A percentile compares a stretch with the other conserved stretches of the same genome.
Conservation (phyloP, 805 yeast genomes). For the Ogataea siamensis region DNA sequence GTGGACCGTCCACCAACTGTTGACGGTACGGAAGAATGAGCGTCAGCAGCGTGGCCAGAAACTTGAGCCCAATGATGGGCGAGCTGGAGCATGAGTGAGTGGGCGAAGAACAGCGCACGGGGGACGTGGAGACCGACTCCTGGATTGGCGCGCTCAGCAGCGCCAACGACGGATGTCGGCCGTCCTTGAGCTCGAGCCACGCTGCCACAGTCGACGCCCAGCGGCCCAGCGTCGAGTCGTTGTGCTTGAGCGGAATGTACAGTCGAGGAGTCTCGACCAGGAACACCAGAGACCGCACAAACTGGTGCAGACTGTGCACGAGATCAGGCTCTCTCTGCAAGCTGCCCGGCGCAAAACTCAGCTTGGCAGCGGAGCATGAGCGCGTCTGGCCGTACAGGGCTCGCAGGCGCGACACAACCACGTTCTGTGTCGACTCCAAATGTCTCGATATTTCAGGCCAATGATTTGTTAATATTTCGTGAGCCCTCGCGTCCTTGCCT, state of each 20-base stretch:
- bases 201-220: constrained; percentile 53
- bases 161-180: constrained; percentile 17
- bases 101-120: constrained; percentile 4
- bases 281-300: constrained; percentile 40
- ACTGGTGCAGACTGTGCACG: constrained; percentile 34
- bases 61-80: constrained; percentile 29
- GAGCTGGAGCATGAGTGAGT: background rate
- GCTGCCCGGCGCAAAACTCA: constrained; percentile 35
- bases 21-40: constrained; percentile 41
- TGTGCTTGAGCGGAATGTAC: constrained; percentile 40
- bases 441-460: constrained; percentile 48
- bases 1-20: constrained; percentile 37
- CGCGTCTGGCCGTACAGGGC: constrained; percentile 11
- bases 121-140: constrained; percentile 9
- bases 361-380: constrained; percentile 6
- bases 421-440: constrained; percentile 38
- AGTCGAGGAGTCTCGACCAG: constrained; percentile 47
- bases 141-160: constrained; percentile 5
- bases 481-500: constrained; percentile 28
- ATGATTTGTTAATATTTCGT: constrained; percentile 45
- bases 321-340: constrained; percentile 47
- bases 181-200: constrained; percentile 58
- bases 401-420: constrained; percentile 39
- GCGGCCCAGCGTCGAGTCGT: constrained; percentile 40
- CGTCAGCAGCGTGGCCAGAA: constrained; percentile 47